Conservation (phyloP, 1,284 basidiomycete species). For the Ustilago trichophora region DNA sequence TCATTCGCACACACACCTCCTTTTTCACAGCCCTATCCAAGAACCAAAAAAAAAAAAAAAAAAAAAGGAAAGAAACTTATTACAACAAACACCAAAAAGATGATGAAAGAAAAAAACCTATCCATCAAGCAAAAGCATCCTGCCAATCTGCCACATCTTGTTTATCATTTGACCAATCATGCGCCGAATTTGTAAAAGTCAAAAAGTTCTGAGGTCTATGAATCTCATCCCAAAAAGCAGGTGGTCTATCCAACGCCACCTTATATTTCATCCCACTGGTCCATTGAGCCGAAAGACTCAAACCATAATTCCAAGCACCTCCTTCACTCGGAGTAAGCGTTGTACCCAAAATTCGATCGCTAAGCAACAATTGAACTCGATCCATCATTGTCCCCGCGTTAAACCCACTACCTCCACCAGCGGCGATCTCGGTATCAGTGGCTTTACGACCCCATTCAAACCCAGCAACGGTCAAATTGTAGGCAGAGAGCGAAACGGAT, state of each 20-base stretch:
- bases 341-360: conserved; percentile 73
- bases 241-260: conserved; percentile 87
- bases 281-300: conserved; percentile 84
- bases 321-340: conserved; percentile 59
- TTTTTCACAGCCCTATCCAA: too few species aligned
- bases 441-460: conserved; percentile 97
- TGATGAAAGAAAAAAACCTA: too few species aligned
- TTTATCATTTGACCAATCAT: conserved; percentile 19
- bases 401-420: conserved; percentile 75
- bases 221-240: conserved; percentile 94
- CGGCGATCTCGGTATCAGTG: conserved; percentile 78
- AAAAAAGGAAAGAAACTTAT: too few species aligned
- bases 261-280: conserved; percentile 82
- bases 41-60: too few species aligned
- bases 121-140: conserved; percentile 54
- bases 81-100: too few species aligned
- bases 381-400: conserved; percentile 89
- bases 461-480: conserved; percentile 85
- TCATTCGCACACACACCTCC: too few species aligned
- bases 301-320: conserved; percentile 63
- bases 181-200: conserved; percentile 50
- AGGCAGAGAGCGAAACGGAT: conserved; percentile 91
- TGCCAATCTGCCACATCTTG: conserved; percentile 57
- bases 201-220: conserved; percentile 75
- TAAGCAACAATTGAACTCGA: conserved; percentile 90